Conservation (phyloP, 345 rosid species). For the Eucalyptus victrix region DNA sequence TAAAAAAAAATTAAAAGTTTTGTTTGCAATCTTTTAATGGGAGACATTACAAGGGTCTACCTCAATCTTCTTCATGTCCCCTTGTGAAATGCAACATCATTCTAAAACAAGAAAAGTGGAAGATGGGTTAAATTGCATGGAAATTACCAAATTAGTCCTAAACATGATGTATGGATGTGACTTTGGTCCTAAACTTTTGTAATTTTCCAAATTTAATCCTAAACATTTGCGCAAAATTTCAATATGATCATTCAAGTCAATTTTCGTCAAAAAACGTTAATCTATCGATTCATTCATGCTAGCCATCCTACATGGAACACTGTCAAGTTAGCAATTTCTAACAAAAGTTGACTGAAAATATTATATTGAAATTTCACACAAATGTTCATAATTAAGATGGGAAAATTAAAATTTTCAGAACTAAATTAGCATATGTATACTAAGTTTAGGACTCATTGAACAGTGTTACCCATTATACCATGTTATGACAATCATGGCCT, state of each 20-base stretch:
- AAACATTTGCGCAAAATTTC: neutral
- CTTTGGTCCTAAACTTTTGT: neutral
- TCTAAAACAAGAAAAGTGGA: neutral
- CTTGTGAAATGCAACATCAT: neutral
- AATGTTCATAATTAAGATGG: neutral
- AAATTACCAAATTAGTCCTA: neutral
- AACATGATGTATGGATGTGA: neutral
- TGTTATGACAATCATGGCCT: neutral
- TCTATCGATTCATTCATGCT: neutral
- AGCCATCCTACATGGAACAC: neutral
- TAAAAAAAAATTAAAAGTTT: neutral
- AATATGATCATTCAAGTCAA: neutral
- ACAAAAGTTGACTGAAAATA: neutral
- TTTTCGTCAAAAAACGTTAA: neutral
- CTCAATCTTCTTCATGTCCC: neutral
- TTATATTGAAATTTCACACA: neutral
- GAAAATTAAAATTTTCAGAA: neutral
- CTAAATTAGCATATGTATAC: neutral
- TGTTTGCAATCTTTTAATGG: neutral
- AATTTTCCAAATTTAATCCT: neutral
- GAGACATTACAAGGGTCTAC: neutral
- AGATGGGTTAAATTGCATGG: neutral
- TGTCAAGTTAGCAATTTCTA: accelerated
- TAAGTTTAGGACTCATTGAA: neutral
- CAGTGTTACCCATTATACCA: neutral